Evolutionary conservation across 257 asterid genomes (phyloP).

Genomic region (Gardenia jasminoides): DNA sequence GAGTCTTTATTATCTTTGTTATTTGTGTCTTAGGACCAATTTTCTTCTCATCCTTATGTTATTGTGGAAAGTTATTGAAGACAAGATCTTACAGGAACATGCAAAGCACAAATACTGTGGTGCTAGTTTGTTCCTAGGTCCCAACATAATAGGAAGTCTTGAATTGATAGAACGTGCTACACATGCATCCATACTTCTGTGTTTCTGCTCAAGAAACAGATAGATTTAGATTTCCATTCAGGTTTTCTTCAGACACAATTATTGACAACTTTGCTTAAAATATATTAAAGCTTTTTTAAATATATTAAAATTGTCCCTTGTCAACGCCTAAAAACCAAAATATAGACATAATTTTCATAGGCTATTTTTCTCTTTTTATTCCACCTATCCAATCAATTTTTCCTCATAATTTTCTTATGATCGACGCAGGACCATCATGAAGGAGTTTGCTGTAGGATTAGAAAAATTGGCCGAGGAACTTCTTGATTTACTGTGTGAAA

Average conservation of each 20-base stretch:
- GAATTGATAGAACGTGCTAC: not conserved
- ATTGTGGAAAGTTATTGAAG: too few species aligned
- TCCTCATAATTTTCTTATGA: not conserved
- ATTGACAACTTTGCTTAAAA: not conserved
- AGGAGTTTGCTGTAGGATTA: constrained; percentile 48
- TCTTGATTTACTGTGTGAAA: constrained; percentile 50
- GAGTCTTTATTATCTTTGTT: too few species aligned
- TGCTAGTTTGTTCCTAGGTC: not conserved
- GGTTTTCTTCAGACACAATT: not conserved
- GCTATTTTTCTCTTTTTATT: not conserved
- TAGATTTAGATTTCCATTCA: too few species aligned
- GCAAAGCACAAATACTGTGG: too few species aligned
- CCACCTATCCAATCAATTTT: not conserved
- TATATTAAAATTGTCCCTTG: not conserved
- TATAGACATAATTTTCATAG: not conserved
- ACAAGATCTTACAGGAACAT: too few species aligned
- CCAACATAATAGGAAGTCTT: not conserved
- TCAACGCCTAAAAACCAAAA: not conserved
- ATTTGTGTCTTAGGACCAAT: too few species aligned
- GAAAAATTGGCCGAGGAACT: constrained; percentile 51
- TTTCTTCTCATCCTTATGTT: too few species aligned
- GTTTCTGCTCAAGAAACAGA: not conserved
- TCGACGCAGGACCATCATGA: constrained; percentile 65
- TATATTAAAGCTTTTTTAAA: too few species aligned
- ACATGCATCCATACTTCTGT: not conserved